Percentiles rank a stretch among this genome's conserved stretches.
phyloP scores from a whole-genome alignment of 2,329 filamentous ascomycete genomes.

The Plenodomus tracheiphilus region DNA sequence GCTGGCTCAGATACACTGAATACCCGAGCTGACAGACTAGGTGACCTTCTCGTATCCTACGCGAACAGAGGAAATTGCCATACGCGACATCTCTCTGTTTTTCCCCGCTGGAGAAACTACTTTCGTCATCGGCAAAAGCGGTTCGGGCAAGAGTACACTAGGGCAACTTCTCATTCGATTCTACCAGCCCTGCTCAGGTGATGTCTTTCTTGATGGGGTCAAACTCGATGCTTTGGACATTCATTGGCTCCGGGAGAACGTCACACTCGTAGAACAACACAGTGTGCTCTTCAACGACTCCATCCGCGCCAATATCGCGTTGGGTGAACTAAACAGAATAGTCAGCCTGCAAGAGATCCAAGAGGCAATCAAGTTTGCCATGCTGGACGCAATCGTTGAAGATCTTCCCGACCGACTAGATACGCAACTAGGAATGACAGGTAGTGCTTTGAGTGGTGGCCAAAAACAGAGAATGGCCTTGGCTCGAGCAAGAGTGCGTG shows the following conservation, averaged over 20 bases:
- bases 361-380: slow-evolving; percentile 66
- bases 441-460: slow-evolving; percentile 76
- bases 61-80: slow-evolving; percentile 61
- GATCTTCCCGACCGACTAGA: slow-evolving; percentile 70
- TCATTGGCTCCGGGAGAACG: slow-evolving; percentile 74
- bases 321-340: slow-evolving; percentile 62
- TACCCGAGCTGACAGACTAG: slow-evolving; percentile 49
- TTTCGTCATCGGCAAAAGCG: slow-evolving; percentile 83
- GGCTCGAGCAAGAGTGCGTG: slow-evolving; percentile 74
- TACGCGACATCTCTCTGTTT: slow-evolving; percentile 66
- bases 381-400: slow-evolving; percentile 69
- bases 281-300: slow-evolving; percentile 82
- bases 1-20: slow-evolving; percentile 16
- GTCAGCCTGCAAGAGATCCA: slow-evolving; percentile 61
- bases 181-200: slow-evolving; percentile 68
- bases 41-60: slow-evolving; percentile 83
- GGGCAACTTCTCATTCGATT: slow-evolving; percentile 78
- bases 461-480: slow-evolving; percentile 82
- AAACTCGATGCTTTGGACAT: slow-evolving; percentile 65
- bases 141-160: slow-evolving; percentile 90
- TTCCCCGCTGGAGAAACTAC: slow-evolving; percentile 74
- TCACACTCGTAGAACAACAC: slow-evolving; percentile 82
- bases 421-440: slow-evolving; percentile 71
- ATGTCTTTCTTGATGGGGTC: slow-evolving; percentile 69
- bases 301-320: slow-evolving; percentile 74